Conservation (phyloP, 2,329 filamentous ascomycete genomes). For the Biscogniauxia mediterranea region DNA sequence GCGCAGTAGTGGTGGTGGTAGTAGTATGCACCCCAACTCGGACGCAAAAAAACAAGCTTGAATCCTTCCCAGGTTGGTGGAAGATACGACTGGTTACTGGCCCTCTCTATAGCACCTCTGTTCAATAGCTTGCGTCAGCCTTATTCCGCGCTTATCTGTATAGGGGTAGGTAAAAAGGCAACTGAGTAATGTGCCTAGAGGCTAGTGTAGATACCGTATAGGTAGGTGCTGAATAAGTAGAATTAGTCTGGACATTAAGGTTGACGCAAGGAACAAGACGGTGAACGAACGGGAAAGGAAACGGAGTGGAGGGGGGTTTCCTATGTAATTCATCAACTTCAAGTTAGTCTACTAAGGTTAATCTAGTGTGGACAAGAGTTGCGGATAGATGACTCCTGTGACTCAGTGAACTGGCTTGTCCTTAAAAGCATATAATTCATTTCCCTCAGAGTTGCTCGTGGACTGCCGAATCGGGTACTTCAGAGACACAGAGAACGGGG, state of each 20-base stretch:
- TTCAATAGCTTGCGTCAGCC: slow-evolving; percentile 5
- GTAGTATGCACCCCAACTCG: slow-evolving; percentile 15
- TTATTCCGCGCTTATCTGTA: neutral
- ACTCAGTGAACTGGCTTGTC: neutral
- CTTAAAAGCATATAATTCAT: neutral
- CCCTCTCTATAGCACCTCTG: slow-evolving; percentile 5
- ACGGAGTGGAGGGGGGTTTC: too few species aligned
- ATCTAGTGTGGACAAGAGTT: too few species aligned
- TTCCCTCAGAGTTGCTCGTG: neutral
- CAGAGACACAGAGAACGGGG: neutral
- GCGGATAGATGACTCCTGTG: neutral
- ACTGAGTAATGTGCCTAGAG: neutral
- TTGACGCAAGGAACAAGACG: neutral
- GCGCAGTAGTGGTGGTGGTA: neutral
- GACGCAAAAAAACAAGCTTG: slow-evolving; percentile 18
- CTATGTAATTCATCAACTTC: too few species aligned
- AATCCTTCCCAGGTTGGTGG: slow-evolving; percentile 12
- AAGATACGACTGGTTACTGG: slow-evolving; percentile 1
- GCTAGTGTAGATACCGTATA: neutral
- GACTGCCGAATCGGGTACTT: neutral
- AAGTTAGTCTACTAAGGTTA: too few species aligned
- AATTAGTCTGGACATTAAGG: neutral
- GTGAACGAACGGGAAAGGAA: too few species aligned
- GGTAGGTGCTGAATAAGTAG: neutral
- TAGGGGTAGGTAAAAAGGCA: neutral